These are phyloP conservation scores for Thelephora ganbajun DNA, from an alignment of 768 basidiomycete genomes.

Conservation along the genomic window DNA sequence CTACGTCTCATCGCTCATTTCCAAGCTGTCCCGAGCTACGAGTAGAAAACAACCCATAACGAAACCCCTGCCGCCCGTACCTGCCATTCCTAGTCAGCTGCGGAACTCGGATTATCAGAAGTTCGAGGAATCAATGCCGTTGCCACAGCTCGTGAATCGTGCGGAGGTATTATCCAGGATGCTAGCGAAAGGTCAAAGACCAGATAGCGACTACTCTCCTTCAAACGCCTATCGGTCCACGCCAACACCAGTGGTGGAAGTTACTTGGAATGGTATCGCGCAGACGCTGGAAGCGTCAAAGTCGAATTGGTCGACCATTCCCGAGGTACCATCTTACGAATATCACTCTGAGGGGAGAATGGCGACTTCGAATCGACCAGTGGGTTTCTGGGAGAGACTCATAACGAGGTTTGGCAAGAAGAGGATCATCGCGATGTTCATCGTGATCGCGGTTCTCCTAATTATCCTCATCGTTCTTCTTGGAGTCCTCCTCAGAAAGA, in stretches of 20 bases:
- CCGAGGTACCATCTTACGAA: neutral
- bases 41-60: constrained; percentile 20
- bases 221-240: constrained; percentile 3
- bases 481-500: constrained; percentile 26
- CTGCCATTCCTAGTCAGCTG: constrained; percentile 32
- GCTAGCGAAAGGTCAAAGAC: constrained; percentile 38
- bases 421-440: constrained; percentile 4
- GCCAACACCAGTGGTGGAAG: neutral
- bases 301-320: neutral
- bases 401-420: too few species aligned
- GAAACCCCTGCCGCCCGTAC: constrained; percentile 50
- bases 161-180: constrained; percentile 34
- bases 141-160: constrained; percentile 38
- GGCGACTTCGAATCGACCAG: neutral
- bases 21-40: constrained; percentile 26
- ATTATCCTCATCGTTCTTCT: constrained; percentile 27
- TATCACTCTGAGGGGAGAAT: neutral
- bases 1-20: constrained; percentile 36
- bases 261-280: too few species aligned
- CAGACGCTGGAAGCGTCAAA: neutral
- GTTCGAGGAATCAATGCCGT: constrained; percentile 31
- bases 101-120: constrained; percentile 27
- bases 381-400: too few species aligned
- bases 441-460: constrained; percentile 17
- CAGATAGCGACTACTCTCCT: too few species aligned